Evolutionary conservation across 305 asterid species (phyloP), one percentile per base, ranked within the genome.

Genomic region (Solanum hybrid): DNA sequence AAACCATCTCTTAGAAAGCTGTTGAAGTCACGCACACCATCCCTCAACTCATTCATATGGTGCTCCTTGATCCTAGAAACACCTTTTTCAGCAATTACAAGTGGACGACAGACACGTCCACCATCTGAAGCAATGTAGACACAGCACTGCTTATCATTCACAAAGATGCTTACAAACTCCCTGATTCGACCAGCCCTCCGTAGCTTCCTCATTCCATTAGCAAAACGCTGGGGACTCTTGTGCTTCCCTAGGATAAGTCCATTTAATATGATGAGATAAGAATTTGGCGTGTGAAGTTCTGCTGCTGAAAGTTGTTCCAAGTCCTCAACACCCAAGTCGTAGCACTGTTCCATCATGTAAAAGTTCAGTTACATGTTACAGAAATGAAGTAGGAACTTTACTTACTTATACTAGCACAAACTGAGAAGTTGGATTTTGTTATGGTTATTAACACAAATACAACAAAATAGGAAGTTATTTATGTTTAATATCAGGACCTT

Each of bases 71-170:
- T 95, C 94, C 99, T 95, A 10, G 99, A 94, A 76, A 97, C 94
- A 80, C 99, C 99, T 89, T 94, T 95, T 90, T 96, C 99, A 90
- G 99, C 99, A 90, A 97, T 96, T 78, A 97, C 98, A 90, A 97
- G 95, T 11, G 99, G 99, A 90, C 99, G 99, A 91, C 99, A 97
- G 70, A 97, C 99, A 90, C 99, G 99, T 31, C 99, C 98, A 85
- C 99, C 99, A 94, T 96, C 99, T 17, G 99, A 97, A 90, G 99
- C 99, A 90, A 97, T 96, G 93, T 97, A 95, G 91, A 96, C 98
- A 95, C 97, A 97, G 39, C 93, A 93, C 99, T 97, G 99, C 86
- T 95, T 95, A 85, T 96, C 98, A 84, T 97, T 97, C 93, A 94
- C 96, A 77, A 95, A 97, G 90, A 97, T 96, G 97, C 99, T 97